Conservation (phyloP, 1,284 basidiomycete genomes). For the Filobasidium uniguttulatum region DNA sequence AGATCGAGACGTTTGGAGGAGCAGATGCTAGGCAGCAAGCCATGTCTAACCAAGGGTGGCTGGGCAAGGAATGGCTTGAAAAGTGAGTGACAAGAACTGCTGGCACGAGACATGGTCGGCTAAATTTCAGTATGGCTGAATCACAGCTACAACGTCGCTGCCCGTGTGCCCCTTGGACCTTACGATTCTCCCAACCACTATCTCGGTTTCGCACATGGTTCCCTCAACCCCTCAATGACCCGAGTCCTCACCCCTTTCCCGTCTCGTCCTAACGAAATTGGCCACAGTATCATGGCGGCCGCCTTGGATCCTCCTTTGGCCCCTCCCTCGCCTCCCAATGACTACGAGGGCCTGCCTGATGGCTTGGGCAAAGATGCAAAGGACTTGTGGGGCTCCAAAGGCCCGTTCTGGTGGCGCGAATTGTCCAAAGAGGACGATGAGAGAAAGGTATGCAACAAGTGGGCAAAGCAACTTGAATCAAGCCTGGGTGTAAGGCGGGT, state of each 20-base stretch:
- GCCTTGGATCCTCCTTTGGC: slow-evolving; percentile 45
- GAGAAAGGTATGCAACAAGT: slow-evolving; percentile 47
- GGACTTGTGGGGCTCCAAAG: slow-evolving; percentile 57
- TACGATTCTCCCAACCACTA: slow-evolving; percentile 51
- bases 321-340: slow-evolving; percentile 62
- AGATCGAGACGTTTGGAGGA: slow-evolving; percentile 67
- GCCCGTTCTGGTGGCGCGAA: slow-evolving; percentile 80
- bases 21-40: slow-evolving; percentile 51
- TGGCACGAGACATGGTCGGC: not conserved
- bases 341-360: slow-evolving; percentile 59
- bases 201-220: slow-evolving; percentile 75
- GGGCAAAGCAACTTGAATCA: slow-evolving; percentile 53
- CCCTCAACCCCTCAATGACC: slow-evolving; percentile 58
- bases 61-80: slow-evolving; percentile 66
- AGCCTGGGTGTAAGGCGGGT: slow-evolving; percentile 66
- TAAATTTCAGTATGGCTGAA: not conserved
- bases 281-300: slow-evolving; percentile 51
- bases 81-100: slow-evolving; percentile 47
- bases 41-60: slow-evolving; percentile 56
- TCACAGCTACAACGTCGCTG: slow-evolving; percentile 57
- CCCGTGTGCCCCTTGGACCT: slow-evolving; percentile 60
- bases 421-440: slow-evolving; percentile 47
- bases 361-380: slow-evolving; percentile 53
- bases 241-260: slow-evolving; percentile 67
- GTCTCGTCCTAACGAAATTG: slow-evolving; percentile 59